Evolutionary conservation across 768 basidiomycete species (phyloP).

Genomic region (Lentinula detonsa): DNA sequence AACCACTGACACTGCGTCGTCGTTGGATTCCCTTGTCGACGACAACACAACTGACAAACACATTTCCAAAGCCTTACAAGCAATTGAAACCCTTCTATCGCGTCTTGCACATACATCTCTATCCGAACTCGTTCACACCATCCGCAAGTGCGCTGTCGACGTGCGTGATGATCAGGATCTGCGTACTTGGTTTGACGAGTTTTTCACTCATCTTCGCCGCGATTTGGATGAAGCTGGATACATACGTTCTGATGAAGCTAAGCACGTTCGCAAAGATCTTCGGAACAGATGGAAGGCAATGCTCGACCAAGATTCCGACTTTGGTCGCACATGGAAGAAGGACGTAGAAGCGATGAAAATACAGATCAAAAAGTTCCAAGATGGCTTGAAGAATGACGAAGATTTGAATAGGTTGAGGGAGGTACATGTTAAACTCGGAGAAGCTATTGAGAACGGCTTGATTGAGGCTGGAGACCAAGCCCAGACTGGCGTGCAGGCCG

Average conservation of each 20-base stretch:
- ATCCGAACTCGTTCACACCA: conserved; percentile 36
- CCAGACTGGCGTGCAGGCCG: conserved; percentile 39
- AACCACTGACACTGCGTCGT: conserved; percentile 36
- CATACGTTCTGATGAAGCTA: conserved; percentile 42
- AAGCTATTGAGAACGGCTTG: conserved; percentile 40
- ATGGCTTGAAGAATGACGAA: conserved; percentile 39
- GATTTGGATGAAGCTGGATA: conserved; percentile 48
- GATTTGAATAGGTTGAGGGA: conserved; percentile 40
- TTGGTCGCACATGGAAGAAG: conserved; percentile 43
- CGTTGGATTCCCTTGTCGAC: conserved; percentile 49
- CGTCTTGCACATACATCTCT: conserved; percentile 51
- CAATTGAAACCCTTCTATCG: conserved; percentile 40
- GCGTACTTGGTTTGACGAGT: conserved; percentile 48
- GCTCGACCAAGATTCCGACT: conserved; percentile 35
- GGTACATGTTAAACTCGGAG: conserved; percentile 42
- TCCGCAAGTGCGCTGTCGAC: conserved; percentile 38
- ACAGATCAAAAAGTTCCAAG: conserved; percentile 39
- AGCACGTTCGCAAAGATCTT: conserved; percentile 36
- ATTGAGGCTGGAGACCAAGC: conserved; percentile 29
- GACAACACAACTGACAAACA: conserved; percentile 64
- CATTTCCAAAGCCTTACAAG: conserved; percentile 42
- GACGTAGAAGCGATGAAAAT: conserved; percentile 39
- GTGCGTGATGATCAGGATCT: conserved; percentile 49
- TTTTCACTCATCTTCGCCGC: conserved; percentile 38
- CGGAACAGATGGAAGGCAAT: conserved; percentile 44